These are phyloP conservation scores for Ascochyta pisi DNA, from an alignment of 2,329 filamentous ascomycete species.

Conservation along the genomic window DNA sequence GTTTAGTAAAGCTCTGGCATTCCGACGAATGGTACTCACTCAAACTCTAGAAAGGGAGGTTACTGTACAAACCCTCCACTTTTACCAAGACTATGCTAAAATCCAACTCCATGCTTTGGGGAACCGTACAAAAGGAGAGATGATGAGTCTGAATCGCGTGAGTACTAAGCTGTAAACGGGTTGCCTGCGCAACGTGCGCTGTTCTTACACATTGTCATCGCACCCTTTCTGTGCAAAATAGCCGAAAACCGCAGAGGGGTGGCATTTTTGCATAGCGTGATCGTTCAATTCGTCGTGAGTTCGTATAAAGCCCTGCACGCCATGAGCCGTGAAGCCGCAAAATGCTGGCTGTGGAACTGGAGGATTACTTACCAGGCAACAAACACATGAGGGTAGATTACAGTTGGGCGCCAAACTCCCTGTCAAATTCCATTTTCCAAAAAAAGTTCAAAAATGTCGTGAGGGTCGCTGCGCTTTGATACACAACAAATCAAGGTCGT, in stretches of 20 bases:
- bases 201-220: constrained; percentile 3
- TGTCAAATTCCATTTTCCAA: neutral
- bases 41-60: constrained; percentile 8
- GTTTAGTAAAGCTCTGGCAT: constrained; percentile 10
- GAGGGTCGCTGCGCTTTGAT: neutral
- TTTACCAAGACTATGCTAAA: neutral
- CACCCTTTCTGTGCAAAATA: neutral
- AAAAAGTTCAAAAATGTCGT: neutral
- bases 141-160: constrained; percentile 5
- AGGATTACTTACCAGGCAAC: constrained; percentile 6
- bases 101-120: constrained; percentile 5
- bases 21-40: constrained; percentile 6
- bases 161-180: neutral
- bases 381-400: neutral
- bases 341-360: constrained; percentile 7
- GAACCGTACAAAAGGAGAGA: constrained; percentile 1
- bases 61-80: neutral
- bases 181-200: constrained; percentile 10
- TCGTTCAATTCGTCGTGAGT: constrained; percentile 4
- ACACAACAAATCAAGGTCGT: constrained; percentile 1
- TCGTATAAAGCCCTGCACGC: constrained; percentile 6
- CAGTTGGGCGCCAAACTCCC: neutral
- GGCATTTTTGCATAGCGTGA: constrained; percentile 12
- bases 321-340: constrained; percentile 9
- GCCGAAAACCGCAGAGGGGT: constrained; percentile 2